phyloP scores from a whole-genome alignment of 208 protist species.

The Leishmania amazonensis region DNA sequence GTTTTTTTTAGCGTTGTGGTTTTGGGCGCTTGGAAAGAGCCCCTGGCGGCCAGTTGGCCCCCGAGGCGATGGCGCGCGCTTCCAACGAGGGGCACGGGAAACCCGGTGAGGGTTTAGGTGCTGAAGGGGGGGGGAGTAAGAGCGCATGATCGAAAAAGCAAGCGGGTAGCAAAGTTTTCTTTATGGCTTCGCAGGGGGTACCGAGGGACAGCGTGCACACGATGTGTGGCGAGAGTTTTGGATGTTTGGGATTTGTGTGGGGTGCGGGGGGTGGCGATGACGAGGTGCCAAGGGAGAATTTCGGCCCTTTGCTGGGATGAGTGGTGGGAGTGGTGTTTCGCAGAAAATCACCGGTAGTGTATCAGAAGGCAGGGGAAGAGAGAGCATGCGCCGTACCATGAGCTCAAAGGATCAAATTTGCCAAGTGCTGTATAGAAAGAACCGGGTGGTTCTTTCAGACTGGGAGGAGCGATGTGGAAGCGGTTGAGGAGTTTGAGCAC shows the following conservation, averaged over 20 bases:
- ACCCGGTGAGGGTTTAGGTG: not conserved
- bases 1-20: too few species aligned
- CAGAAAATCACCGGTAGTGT: not conserved
- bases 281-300: not conserved
- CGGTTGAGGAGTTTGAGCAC: not conserved
- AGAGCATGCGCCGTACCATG: not conserved
- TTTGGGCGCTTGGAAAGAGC: too few species aligned
- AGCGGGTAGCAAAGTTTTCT: too few species aligned
- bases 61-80: not conserved
- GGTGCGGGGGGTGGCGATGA: too few species aligned
- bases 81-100: not conserved
- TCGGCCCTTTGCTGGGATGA: not conserved
- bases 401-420: not conserved
- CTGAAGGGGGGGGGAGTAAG: not conserved
- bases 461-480: not conserved
- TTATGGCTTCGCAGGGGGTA: too few species aligned
- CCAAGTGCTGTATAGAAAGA: not conserved
- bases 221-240: too few species aligned
- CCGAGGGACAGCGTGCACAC: too few species aligned
- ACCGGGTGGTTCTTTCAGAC: not conserved
- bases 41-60: too few species aligned
- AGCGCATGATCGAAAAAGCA: not conserved
- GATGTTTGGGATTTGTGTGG: too few species aligned
- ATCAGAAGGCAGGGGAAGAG: not conserved
- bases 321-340: not conserved